These are phyloP conservation scores for Colletotrichum sp. DNA, from an alignment of 2,329 filamentous ascomycete genomes.

Conservation along the genomic window DNA sequence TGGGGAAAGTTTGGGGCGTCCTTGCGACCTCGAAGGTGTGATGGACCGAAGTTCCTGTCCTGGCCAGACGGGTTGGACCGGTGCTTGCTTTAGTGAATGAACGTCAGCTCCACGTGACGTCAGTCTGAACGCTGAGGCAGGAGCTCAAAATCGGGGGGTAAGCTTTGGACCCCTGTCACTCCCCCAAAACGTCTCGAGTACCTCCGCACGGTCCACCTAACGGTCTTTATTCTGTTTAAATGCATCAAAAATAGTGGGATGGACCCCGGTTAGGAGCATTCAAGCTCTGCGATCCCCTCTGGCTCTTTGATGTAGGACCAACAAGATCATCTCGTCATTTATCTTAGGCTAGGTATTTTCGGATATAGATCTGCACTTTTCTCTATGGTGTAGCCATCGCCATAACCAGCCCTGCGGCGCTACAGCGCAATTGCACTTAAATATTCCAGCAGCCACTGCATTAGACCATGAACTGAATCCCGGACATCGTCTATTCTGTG, in stretches of 20 bases:
- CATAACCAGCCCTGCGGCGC: background rate
- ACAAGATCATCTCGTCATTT: background rate
- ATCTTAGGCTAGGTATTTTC: background rate
- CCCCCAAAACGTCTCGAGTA: background rate
- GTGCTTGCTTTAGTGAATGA: background rate
- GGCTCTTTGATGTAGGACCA: background rate
- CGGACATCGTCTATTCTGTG: background rate
- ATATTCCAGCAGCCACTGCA: background rate
- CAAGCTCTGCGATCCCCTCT: background rate
- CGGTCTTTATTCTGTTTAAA: background rate
- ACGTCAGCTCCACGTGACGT: slow-evolving; percentile 16
- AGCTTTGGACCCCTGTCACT: background rate
- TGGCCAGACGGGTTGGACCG: background rate
- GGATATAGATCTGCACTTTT: background rate
- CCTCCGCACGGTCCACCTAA: background rate
- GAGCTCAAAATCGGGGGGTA: background rate
- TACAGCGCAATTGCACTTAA: background rate
- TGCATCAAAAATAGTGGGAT: background rate
- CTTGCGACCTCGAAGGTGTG: background rate
- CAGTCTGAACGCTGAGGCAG: background rate
- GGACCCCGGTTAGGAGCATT: background rate
- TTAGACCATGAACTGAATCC: background rate
- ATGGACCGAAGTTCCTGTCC: background rate
- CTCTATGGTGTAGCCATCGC: background rate
- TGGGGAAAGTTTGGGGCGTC: background rate